A percentile compares a stretch with the other conserved stretches of the same genome.
Evolutionary conservation across 2,329 filamentous ascomycete genomes (phyloP).

Genomic region (Pseudogymnoascus sp.): DNA sequence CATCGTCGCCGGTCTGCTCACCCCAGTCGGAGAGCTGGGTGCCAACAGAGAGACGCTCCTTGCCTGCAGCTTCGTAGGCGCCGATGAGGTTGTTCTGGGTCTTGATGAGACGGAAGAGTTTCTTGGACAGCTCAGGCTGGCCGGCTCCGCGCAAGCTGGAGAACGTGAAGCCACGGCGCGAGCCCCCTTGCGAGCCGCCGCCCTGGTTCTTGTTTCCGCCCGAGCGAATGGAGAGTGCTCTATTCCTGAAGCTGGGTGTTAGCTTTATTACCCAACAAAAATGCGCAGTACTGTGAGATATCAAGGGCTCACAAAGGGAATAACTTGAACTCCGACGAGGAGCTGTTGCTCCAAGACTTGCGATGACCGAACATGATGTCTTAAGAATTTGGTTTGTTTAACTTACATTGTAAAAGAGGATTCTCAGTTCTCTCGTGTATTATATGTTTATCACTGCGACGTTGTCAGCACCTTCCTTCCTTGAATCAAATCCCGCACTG

Average conservation of each 20-base stretch:
- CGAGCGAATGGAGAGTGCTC: constrained; percentile 65
- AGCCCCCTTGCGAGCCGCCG: constrained; percentile 30
- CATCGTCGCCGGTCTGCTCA: constrained; percentile 80
- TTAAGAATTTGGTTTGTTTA: background rate
- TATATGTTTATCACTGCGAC: background rate
- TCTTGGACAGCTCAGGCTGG: constrained; percentile 82
- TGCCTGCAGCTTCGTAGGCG: constrained; percentile 75
- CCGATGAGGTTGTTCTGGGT: constrained; percentile 82
- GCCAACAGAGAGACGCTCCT: constrained; percentile 77
- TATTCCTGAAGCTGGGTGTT: constrained; percentile 47
- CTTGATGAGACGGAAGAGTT: constrained; percentile 89
- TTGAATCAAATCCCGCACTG: background rate
- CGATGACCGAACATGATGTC: constrained; percentile 3
- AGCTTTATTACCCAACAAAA: background rate
- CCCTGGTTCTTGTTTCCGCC: constrained; percentile 40
- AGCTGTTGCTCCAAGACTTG: background rate
- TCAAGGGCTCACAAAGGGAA: background rate
- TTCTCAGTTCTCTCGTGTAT: background rate
- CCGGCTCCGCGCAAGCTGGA: constrained; percentile 74
- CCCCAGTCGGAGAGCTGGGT: constrained; percentile 95
- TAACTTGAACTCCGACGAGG: background rate
- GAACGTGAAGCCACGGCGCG: constrained; percentile 72
- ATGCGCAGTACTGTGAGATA: background rate
- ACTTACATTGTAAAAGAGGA: constrained; percentile 1
- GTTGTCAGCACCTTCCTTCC: constrained; percentile 5